Base-by-base conservation (phyloP, 129 eudicot genomes). In the Flaveria brownii region DNA sequence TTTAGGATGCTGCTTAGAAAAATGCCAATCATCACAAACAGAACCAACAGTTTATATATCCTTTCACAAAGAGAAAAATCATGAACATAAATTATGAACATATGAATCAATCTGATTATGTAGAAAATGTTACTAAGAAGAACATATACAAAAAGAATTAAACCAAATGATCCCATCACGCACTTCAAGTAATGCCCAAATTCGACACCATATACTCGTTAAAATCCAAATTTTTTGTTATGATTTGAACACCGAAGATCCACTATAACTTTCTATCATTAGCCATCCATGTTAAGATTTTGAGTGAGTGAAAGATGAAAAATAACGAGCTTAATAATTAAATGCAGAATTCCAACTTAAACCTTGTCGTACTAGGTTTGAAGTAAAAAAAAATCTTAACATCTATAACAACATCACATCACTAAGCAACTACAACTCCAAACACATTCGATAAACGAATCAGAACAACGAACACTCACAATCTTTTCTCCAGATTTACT, bases 21-120 rank as follows among this genome's bases (percentile, higher is more conserved):
- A 75, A 60, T 54, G 45, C 79, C 77, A 76, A 74, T 49, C 39
- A 78, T 71, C 67, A 73, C 13, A 49, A 65, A 52, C 64, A 57
- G 72, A 80, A 64, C 68, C 61, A 71, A 36, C 43, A 17, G 39
- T 26, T 30, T 1, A 30, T 30, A n/a, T 30, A 30, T 30, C 36
- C 1, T 3, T 30, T 30, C 36, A 30, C 36, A 30, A 30, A 30
- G 36, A n/a, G 67, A 61, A 65, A 50, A 76, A n/a, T 77, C 75
- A 78, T 30, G 61, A 84, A 78, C 61, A 12, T 70, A 83, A 67
- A 65, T 56, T 39, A 64, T 5, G 36, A 51, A 62, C 28, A 10
- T 15, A 67, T 73, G 36, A 73, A 18, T 63, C 51, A 41, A 46
- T 7, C 30, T 9, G 33, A 6, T 67, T 71, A 28, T 52, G 9